A percentile compares a stretch with the other conserved stretches of the same genome.
These are phyloP conservation scores for Wickerhamomyces silvicola DNA, from an alignment of 805 yeast species.

Conservation along the genomic window DNA sequence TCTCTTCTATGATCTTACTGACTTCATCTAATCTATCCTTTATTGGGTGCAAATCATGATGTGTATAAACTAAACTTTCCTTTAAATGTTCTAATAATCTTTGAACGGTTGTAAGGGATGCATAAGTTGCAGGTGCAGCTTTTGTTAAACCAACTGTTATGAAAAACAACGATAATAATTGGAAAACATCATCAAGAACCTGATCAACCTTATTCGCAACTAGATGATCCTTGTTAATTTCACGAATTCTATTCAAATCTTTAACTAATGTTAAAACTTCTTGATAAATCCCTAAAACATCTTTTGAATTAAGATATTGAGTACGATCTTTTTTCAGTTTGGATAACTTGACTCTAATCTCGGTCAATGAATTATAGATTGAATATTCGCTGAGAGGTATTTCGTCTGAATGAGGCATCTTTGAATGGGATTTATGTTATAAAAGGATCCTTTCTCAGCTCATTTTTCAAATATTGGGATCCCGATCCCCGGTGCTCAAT, in stretches of 20 bases:
- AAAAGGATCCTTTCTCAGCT: conserved; percentile 1
- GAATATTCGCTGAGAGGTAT: conserved; percentile 32
- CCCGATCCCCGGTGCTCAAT: neutral
- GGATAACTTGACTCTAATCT: conserved; percentile 37
- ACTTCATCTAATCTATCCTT: conserved; percentile 68
- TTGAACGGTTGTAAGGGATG: conserved; percentile 80
- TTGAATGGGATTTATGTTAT: neutral
- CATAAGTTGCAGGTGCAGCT: conserved; percentile 91
- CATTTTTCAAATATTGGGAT: conserved; percentile 1
- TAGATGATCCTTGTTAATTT: conserved; percentile 19
- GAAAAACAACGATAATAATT: conserved; percentile 76
- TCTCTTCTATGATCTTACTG: conserved; percentile 42
- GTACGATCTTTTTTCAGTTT: conserved; percentile 55
- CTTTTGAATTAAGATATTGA: conserved; percentile 60
- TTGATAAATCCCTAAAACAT: conserved; percentile 55
- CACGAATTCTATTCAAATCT: conserved; percentile 45
- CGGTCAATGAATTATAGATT: conserved; percentile 34
- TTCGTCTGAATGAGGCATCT: conserved; percentile 26
- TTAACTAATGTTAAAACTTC: conserved; percentile 48
- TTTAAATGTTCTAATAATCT: conserved; percentile 75
- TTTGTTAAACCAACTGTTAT: conserved; percentile 88
- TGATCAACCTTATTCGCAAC: conserved; percentile 53
- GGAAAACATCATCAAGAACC: conserved; percentile 83
- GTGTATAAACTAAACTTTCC: conserved; percentile 77
- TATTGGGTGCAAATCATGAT: conserved; percentile 77